Evolutionary conservation across 352 stramenopile species (phyloP).

Genomic region (Pythium dissimile): DNA sequence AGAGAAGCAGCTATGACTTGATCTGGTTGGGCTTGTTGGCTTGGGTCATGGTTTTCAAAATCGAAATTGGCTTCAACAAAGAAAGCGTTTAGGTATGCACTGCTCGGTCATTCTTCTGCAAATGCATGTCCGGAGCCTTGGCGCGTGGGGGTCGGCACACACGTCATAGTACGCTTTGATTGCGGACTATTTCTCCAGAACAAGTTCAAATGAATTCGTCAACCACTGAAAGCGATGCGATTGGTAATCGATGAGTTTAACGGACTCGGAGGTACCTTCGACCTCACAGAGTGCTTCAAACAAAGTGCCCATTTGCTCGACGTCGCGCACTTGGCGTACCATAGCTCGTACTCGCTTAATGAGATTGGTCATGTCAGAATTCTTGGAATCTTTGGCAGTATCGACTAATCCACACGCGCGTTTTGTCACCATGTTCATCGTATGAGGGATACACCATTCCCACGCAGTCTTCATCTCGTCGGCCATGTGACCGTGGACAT

Average conservation of each 20-base stretch:
- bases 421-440: neutral
- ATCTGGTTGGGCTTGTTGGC: neutral
- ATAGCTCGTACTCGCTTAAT: neutral
- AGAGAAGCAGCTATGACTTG: conserved; percentile 5
- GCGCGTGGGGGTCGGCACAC: neutral
- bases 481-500: neutral
- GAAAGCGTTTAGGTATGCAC: neutral
- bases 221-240: conserved; percentile 7
- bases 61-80: neutral
- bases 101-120: neutral
- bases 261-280: neutral
- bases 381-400: neutral
- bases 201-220: neutral
- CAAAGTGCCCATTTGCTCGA: neutral
- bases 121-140: neutral
- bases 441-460: conserved; percentile 10
- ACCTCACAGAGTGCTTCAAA: neutral
- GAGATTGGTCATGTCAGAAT: neutral
- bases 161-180: neutral
- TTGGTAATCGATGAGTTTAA: conserved; percentile 3
- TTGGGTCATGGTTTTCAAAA: neutral
- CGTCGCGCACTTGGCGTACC: conserved; percentile 1
- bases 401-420: neutral
- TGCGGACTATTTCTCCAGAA: conserved; percentile 3
- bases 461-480: neutral